Conservation (phyloP, 192 early-diverging fungal genomes). For the Coemansia sp. region DNA sequence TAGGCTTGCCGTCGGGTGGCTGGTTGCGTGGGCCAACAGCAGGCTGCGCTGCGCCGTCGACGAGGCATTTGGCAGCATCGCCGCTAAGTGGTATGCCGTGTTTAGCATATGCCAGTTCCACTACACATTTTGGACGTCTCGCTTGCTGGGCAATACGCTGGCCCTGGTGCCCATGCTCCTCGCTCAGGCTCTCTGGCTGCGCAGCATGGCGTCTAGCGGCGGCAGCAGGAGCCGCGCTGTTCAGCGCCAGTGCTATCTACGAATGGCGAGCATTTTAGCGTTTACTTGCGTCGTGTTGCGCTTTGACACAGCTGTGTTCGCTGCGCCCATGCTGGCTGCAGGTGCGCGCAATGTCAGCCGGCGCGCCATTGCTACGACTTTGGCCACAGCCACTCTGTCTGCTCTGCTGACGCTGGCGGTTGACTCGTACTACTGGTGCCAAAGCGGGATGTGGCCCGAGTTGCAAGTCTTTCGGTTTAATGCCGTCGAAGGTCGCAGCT, state of each 20-base stretch:
- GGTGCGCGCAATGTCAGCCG: constrained; percentile 19
- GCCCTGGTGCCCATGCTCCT: constrained; percentile 69
- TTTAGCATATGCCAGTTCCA: constrained; percentile 83
- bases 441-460: constrained; percentile 66
- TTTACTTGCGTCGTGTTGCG: constrained; percentile 62
- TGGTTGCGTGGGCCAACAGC: constrained; percentile 57
- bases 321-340: constrained; percentile 49
- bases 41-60: constrained; percentile 58
- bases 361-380: not conserved
- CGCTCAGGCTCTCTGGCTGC: constrained; percentile 58
- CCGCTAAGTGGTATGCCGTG: constrained; percentile 49
- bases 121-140: constrained; percentile 83
- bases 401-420: constrained; percentile 47
- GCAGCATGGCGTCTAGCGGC: constrained; percentile 10
- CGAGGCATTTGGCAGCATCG: constrained; percentile 60
- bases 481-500: constrained; percentile 52
- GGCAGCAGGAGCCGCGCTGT: too few relatives aligned
- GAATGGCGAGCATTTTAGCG: constrained; percentile 31
- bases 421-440: constrained; percentile 71
- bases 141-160: constrained; percentile 88
- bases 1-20: too few relatives aligned
- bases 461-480: constrained; percentile 68
- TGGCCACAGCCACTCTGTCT: constrained; percentile 10
- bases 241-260: constrained; percentile 10
- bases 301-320: constrained; percentile 61